Conservation (phyloP, 305 asterid species). For the Fraxinus greggii region DNA sequence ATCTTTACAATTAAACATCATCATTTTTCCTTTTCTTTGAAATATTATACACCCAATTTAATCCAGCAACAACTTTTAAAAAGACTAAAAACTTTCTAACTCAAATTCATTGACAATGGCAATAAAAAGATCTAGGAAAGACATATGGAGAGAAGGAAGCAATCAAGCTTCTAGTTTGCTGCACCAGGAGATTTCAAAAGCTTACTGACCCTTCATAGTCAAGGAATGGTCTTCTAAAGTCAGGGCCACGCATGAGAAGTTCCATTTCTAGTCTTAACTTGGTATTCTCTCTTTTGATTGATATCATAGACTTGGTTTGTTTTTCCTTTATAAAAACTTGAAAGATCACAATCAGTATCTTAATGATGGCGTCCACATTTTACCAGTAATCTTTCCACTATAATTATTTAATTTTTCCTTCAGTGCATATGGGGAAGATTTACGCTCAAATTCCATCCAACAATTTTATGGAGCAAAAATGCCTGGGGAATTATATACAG, state of each 20-base stretch:
- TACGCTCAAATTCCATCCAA: background rate
- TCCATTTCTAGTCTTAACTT: background rate
- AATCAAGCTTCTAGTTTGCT: background rate
- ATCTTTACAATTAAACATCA: background rate
- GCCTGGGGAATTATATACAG: background rate
- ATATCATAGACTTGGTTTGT: slow-evolving; percentile 1
- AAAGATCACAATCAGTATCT: slow-evolving; percentile 1
- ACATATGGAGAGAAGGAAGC: slow-evolving; percentile 9
- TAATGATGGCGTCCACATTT: background rate
- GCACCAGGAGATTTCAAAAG: background rate
- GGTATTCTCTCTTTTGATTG: slow-evolving; percentile 2
- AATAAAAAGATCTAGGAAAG: slow-evolving; percentile 10
- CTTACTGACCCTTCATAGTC: background rate
- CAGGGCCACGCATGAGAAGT: background rate
- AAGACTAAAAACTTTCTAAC: background rate
- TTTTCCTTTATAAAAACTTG: background rate
- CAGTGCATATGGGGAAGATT: background rate
- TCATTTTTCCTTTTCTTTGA: background rate
- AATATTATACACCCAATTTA: background rate
- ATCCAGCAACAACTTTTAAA: slow-evolving; percentile 10
- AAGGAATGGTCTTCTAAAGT: background rate
- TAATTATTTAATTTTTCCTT: too few relatives aligned
- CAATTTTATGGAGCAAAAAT: background rate
- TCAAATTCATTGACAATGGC: background rate
- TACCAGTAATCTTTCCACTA: background rate